These are phyloP conservation scores for Setaria italica DNA, from an alignment of 202 grass and related monocot species.

Conservation along the genomic window DNA sequence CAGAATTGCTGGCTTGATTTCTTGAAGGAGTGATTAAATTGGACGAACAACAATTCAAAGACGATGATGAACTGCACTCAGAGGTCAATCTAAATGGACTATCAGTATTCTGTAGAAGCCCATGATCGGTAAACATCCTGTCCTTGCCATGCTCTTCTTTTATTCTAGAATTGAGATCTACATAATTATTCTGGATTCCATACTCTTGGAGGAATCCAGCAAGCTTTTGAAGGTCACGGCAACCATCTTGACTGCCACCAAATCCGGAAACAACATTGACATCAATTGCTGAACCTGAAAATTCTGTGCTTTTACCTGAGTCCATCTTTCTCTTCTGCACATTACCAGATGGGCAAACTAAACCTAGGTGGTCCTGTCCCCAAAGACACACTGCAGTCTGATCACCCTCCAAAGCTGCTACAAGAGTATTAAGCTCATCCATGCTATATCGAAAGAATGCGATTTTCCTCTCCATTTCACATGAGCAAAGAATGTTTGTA, in stretches of 20 bases:
- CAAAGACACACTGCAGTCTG: constrained; percentile 46
- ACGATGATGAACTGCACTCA: constrained; percentile 36
- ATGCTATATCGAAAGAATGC: constrained; percentile 65
- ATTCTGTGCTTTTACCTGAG: constrained; percentile 40
- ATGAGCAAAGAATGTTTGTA: constrained; percentile 75
- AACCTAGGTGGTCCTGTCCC: constrained; percentile 46
- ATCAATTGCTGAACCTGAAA: constrained; percentile 3
- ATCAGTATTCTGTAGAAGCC: constrained; percentile 28
- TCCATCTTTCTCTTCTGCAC: constrained; percentile 35
- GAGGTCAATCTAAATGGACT: constrained; percentile 40
- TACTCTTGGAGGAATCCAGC: constrained; percentile 12
- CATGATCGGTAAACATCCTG: constrained; percentile 33
- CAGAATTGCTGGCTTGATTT: constrained; percentile 40
- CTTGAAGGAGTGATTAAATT: constrained; percentile 38
- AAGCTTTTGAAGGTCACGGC: constrained; percentile 36
- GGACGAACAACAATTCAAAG: constrained; percentile 55
- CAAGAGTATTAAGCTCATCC: constrained; percentile 71
- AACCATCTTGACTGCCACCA: constrained; percentile 21
- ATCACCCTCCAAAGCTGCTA: constrained; percentile 76
- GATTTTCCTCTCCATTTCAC: constrained; percentile 61
- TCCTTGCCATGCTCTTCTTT: constrained; percentile 43
- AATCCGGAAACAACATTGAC: constrained; percentile 27
- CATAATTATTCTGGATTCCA: constrained; percentile 36
- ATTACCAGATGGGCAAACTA: constrained; percentile 46
- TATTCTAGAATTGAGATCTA: constrained; percentile 51